Percentiles rank a stretch among this genome's conserved stretches.
These are phyloP conservation scores for Ensete ventricosum DNA, from an alignment of 176 grass and related monocot genomes.

Conservation along the genomic window DNA sequence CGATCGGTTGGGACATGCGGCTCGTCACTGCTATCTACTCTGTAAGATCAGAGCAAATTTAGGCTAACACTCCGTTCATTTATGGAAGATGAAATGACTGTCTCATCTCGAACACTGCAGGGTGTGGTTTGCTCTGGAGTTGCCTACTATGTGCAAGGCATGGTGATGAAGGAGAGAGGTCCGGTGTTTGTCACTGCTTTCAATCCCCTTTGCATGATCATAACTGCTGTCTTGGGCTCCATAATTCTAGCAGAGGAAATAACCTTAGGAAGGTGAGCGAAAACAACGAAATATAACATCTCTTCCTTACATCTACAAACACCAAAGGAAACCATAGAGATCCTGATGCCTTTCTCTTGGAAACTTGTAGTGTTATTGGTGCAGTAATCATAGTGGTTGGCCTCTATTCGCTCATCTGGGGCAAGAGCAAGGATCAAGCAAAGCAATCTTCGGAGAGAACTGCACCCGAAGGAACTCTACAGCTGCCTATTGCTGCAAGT, in stretches of 20 bases:
- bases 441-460: constrained; percentile 15
- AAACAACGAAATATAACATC: not conserved
- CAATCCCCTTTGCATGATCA: constrained; percentile 98
- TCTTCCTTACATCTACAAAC: too few species aligned
- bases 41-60: constrained; percentile 26
- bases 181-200: constrained; percentile 94
- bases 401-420: constrained; percentile 88
- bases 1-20: constrained; percentile 77
- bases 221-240: constrained; percentile 71
- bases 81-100: too few species aligned
- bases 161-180: constrained; percentile 65
- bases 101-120: constrained; percentile 18
- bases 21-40: constrained; percentile 76
- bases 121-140: constrained; percentile 86
- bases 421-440: constrained; percentile 55
- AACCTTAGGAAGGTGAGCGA: constrained; percentile 59
- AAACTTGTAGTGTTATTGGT: constrained; percentile 58
- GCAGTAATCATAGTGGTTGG: constrained; percentile 77
- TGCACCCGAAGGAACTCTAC: constrained; percentile 25
- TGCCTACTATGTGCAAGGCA: constrained; percentile 80
- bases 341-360: constrained; percentile 16
- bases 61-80: too few species aligned
- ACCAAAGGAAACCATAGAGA: not conserved
- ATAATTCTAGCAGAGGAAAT: constrained; percentile 75
- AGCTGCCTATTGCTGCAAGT: constrained; percentile 38